Conservation (phyloP, 768 basidiomycete genomes). For the Chalciporus pseudorubinellus region DNA sequence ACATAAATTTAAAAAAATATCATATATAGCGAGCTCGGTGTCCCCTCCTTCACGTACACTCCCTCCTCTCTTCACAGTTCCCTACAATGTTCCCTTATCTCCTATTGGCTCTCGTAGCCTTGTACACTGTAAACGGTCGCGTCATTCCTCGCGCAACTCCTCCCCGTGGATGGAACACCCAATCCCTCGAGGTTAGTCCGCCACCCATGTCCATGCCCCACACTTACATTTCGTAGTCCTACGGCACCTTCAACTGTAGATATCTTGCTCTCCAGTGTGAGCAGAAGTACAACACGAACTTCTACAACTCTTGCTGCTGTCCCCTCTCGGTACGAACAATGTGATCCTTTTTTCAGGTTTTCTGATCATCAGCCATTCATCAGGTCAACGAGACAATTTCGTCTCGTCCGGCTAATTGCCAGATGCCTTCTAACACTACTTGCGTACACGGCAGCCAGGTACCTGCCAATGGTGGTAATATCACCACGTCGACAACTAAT, state of each 20-base stretch:
- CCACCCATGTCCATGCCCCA: not conserved
- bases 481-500: not conserved
- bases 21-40: conserved; percentile 10
- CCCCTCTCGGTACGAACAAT: conserved; percentile 51
- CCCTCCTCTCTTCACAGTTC: conserved; percentile 32
- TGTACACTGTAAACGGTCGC: conserved; percentile 34
- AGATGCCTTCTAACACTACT: conserved; percentile 37
- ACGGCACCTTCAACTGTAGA: conserved; percentile 56
- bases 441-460: conserved; percentile 11
- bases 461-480: conserved; percentile 16
- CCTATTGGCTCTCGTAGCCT: conserved; percentile 43
- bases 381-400: conserved; percentile 52
- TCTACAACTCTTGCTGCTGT: conserved; percentile 71
- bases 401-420: conserved; percentile 51
- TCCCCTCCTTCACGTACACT: conserved; percentile 17
- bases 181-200: conserved; percentile 43
- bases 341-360: conserved; percentile 3
- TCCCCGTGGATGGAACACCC: conserved; percentile 45
- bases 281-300: conserved; percentile 45
- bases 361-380: not conserved
- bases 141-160: conserved; percentile 34
- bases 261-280: conserved; percentile 58
- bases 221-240: conserved; percentile 36
- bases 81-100: conserved; percentile 36
- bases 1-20: not conserved